phyloP scores from a whole-genome alignment of 2,329 filamentous ascomycete species.

The Aspergillus puulaauensis region DNA sequence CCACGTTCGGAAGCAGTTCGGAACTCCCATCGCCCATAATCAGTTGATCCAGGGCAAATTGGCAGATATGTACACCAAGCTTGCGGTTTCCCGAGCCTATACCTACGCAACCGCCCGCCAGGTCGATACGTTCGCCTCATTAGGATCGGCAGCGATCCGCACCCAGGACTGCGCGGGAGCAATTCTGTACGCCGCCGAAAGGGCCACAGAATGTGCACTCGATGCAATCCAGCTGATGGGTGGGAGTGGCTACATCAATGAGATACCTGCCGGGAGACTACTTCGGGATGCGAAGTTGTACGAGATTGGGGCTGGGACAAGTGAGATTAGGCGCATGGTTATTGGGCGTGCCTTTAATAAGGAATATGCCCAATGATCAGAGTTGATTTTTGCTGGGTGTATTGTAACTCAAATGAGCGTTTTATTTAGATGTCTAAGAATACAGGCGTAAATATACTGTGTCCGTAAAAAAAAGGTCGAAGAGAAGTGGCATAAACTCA shows the following conservation, averaged over 20 bases:
- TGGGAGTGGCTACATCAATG: slow-evolving; percentile 94
- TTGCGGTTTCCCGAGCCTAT: slow-evolving; percentile 79
- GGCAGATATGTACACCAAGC: slow-evolving; percentile 96
- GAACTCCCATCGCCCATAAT: slow-evolving; percentile 80
- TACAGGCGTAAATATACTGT: slow-evolving; percentile 17
- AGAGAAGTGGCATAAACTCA: not conserved
- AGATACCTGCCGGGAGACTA: slow-evolving; percentile 85
- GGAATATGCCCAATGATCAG: slow-evolving; percentile 58
- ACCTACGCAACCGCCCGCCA: slow-evolving; percentile 78
- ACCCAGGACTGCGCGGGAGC: slow-evolving; percentile 94
- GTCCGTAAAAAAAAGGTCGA: not conserved
- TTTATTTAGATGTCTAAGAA: slow-evolving; percentile 4
- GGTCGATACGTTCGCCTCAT: slow-evolving; percentile 69
- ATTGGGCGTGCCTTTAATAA: slow-evolving; percentile 91
- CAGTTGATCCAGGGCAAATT: slow-evolving; percentile 91
- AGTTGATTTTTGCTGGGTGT: not conserved
- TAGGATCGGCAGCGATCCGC: slow-evolving; percentile 52
- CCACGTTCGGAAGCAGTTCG: slow-evolving; percentile 88
- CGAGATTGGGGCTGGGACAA: slow-evolving; percentile 95
- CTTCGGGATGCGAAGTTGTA: slow-evolving; percentile 80
- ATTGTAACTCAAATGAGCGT: slow-evolving; percentile 4
- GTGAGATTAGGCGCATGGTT: slow-evolving; percentile 89
- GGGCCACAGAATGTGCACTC: slow-evolving; percentile 77
- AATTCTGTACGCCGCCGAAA: slow-evolving; percentile 88
- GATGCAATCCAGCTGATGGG: slow-evolving; percentile 92